Percentiles rank a stretch among this genome's conserved stretches.
Evolutionary conservation across 1,284 basidiomycete genomes (phyloP).

Genomic region (Tilletia indica): DNA sequence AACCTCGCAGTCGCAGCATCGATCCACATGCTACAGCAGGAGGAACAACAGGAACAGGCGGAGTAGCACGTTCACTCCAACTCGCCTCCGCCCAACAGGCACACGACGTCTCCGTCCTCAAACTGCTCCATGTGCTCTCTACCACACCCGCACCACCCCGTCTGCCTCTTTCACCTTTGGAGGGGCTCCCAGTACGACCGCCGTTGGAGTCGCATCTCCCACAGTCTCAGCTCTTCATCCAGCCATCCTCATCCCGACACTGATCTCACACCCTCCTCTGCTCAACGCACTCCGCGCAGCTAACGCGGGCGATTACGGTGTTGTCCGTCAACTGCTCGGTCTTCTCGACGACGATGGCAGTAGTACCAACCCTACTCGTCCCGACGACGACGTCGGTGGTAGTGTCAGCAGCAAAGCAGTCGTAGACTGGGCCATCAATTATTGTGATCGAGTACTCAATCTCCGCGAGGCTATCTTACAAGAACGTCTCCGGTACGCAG

Average conservation of each 20-base stretch:
- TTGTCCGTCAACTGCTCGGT: constrained; percentile 49
- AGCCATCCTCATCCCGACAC: constrained; percentile 35
- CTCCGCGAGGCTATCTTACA: constrained; percentile 51
- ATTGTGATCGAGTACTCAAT: constrained; percentile 50
- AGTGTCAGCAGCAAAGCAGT: constrained; percentile 42
- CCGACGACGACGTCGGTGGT: too few species aligned
- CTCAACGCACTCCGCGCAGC: constrained; percentile 49
- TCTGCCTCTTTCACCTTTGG: constrained; percentile 12
- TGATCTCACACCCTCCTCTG: constrained; percentile 47
- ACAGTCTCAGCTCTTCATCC: constrained; percentile 2
- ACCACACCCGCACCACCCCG: constrained; percentile 11
- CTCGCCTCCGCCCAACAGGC: constrained; percentile 12
- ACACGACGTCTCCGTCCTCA: constrained; percentile 10
- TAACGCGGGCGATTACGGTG: constrained; percentile 49
- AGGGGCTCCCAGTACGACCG: not conserved
- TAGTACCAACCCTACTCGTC: too few species aligned
- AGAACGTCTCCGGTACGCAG: constrained; percentile 44
- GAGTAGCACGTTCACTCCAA: constrained; percentile 7
- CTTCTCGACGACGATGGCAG: constrained; percentile 45
- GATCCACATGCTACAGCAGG: not conserved
- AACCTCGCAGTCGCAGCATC: constrained; percentile 2
- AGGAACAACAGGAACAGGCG: not conserved
- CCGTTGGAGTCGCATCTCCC: too few species aligned
- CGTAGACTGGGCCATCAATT: constrained; percentile 52
- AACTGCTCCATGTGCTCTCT: constrained; percentile 7